Evolutionary conservation across 345 rosid species (phyloP).

Genomic region (Theobroma cacao): DNA sequence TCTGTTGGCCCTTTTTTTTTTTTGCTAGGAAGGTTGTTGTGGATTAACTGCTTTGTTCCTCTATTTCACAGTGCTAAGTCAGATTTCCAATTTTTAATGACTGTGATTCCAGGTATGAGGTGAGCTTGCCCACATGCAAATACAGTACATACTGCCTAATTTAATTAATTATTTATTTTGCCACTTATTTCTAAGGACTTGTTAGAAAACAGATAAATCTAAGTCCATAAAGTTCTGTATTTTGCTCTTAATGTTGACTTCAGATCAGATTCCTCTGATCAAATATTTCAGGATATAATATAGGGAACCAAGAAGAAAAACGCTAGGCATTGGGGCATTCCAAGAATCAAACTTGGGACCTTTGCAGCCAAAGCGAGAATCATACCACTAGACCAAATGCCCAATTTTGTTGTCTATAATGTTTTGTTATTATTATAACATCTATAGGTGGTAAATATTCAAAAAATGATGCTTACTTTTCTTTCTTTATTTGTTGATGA

Average conservation of each 20-base stretch:
- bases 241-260: not conserved
- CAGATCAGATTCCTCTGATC: not conserved
- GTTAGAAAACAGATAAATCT: not conserved
- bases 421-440: not conserved
- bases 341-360: conserved; percentile 70
- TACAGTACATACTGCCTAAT: no score
- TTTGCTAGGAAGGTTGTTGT: not conserved
- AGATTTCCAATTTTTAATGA: not conserved
- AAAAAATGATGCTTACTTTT: not conserved
- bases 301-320: not conserved
- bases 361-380: conserved; percentile 86
- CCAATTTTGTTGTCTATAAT: conserved; percentile 1
- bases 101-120: not conserved
- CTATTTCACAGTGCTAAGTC: not conserved
- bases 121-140: no score
- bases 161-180: not conserved
- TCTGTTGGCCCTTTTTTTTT: not conserved
- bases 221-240: not conserved
- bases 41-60: no score
- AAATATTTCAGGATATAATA: not conserved
- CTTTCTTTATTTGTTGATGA: not conserved
- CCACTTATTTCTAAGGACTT: not conserved
- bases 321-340: conserved; percentile 40
- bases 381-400: conserved; percentile 82
- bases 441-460: not conserved